Evolutionary conservation across 306 rosid genomes (phyloP).

Genomic region (Vigna radiata): DNA sequence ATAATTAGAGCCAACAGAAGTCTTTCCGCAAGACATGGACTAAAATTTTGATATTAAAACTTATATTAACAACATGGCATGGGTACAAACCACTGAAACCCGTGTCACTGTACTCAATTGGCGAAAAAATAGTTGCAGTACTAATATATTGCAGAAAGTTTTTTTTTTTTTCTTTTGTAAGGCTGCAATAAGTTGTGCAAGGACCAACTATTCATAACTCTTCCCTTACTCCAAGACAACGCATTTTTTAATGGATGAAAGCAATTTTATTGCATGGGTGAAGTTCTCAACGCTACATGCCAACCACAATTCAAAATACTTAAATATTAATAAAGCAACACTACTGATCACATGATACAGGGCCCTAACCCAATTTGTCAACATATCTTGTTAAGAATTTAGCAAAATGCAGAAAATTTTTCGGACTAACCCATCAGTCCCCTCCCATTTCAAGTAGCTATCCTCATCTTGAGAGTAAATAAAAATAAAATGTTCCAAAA

Average conservation of each 20-base stretch:
- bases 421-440: not conserved
- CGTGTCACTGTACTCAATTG: not conserved
- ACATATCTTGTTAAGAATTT: constrained; percentile 19
- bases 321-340: constrained; percentile 38
- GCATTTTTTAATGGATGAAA: constrained; percentile 23
- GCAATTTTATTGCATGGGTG: constrained; percentile 11
- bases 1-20: not conserved
- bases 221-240: constrained; percentile 34
- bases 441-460: constrained; percentile 27
- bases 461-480: constrained; percentile 30
- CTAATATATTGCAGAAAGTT: not conserved
- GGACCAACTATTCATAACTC: constrained; percentile 30
- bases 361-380: constrained; percentile 37
- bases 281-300: constrained; percentile 31
- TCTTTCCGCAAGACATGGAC: not conserved
- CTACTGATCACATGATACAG: constrained; percentile 41
- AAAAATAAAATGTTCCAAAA: constrained; percentile 1
- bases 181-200: constrained; percentile 14
- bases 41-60: not conserved
- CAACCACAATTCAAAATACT: constrained; percentile 35
- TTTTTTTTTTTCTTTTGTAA: constrained; percentile 27
- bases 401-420: constrained; percentile 33
- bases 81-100: constrained; percentile 12
- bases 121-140: not conserved
- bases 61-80: not conserved